These are phyloP conservation scores for Linnemannia hyalina DNA, from an alignment of 192 early-diverging fungal genomes.

Conservation along the genomic window DNA sequence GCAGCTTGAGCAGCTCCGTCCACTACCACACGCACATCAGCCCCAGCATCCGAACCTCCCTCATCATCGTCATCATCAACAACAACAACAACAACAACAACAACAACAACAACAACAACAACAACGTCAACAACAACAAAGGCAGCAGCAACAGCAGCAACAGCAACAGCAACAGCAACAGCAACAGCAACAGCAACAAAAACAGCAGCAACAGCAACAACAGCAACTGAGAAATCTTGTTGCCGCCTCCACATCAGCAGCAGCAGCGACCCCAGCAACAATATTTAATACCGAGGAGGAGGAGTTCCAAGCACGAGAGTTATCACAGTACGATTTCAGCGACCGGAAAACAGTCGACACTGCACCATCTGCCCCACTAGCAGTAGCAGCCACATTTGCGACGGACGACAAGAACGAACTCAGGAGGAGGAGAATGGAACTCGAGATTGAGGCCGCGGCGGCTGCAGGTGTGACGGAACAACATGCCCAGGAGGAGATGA, in stretches of 20 bases:
- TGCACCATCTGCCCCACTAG: conserved; percentile 38
- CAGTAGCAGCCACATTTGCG: not conserved
- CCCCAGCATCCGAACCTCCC: not conserved
- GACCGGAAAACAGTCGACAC: conserved; percentile 31
- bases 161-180: not conserved
- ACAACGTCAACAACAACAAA: not conserved
- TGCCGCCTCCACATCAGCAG: not conserved
- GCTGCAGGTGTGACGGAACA: not conserved
- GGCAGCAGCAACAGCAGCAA: not conserved
- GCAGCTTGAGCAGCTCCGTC: not conserved
- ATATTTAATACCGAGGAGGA: not conserved
- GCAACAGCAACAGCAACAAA: not conserved
- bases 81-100: conserved; percentile 8
- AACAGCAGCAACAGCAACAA: conserved; percentile 9
- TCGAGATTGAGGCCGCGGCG: not conserved
- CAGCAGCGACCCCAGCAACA: conserved; percentile 1
- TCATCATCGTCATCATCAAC: not conserved
- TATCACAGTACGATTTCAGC: conserved; percentile 31
- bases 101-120: not conserved
- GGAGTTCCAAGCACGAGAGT: not conserved
- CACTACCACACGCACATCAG: not conserved
- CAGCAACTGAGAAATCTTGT: not conserved
- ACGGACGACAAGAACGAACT: not conserved
- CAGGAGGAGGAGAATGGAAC: not conserved
- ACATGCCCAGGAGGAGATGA: not conserved